These are phyloP conservation scores for Starmera dryadoides DNA, from an alignment of 805 yeast genomes.

Conservation along the genomic window DNA sequence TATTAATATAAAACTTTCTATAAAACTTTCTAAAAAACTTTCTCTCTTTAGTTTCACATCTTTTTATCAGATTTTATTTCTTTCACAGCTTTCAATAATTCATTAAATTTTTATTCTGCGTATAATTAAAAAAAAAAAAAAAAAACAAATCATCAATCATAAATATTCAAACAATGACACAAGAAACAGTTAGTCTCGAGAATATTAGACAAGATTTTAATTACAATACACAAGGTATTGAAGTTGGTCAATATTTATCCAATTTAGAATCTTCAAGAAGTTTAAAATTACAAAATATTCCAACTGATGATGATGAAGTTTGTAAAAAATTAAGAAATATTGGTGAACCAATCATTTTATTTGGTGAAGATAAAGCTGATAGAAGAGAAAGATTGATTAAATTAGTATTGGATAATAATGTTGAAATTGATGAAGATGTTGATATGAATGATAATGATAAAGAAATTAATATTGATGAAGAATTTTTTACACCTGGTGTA, in stretches of 20 bases:
- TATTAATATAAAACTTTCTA: too few relatives aligned
- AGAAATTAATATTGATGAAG: slow-evolving; percentile 57
- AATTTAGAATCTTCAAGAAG: slow-evolving; percentile 20
- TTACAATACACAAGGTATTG: slow-evolving; percentile 16
- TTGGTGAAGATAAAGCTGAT: slow-evolving; percentile 54
- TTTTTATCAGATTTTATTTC: too few relatives aligned
- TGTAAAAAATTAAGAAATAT: slow-evolving; percentile 36
- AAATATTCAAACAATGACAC: too few relatives aligned
- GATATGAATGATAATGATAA: slow-evolving; percentile 16
- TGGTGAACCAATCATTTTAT: slow-evolving; percentile 48
- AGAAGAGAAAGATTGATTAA: slow-evolving; percentile 54
- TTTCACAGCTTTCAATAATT: too few relatives aligned
- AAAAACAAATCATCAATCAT: not conserved
- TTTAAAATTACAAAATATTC: slow-evolving; percentile 31
- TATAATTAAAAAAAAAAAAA: too few relatives aligned
- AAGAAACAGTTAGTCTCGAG: not conserved
- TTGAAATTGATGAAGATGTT: slow-evolving; percentile 12
- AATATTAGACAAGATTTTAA: slow-evolving; percentile 10
- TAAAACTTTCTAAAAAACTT: too few relatives aligned
- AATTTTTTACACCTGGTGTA: slow-evolving; percentile 79
- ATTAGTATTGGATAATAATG: slow-evolving; percentile 24
- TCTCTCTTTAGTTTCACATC: too few relatives aligned
- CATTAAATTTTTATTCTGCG: too few relatives aligned
- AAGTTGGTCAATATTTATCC: slow-evolving; percentile 20
- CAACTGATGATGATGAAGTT: slow-evolving; percentile 65